phyloP scores from a whole-genome alignment of 2,329 filamentous ascomycete species.

The Ophiostoma sp. region DNA sequence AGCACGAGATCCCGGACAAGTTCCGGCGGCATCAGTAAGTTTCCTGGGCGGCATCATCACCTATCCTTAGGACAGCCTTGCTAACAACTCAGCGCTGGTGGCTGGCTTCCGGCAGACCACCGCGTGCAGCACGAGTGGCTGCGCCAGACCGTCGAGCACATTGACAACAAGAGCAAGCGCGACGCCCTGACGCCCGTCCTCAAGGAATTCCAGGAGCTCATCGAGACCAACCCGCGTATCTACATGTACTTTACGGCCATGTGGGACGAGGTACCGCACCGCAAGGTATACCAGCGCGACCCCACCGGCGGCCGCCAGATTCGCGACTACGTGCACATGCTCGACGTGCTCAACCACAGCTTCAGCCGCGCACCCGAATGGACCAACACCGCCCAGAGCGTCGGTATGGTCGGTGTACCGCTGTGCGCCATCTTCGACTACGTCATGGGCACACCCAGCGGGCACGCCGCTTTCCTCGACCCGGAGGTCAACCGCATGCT shows the following conservation, averaged over 20 bases:
- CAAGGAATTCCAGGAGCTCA: constrained; percentile 64
- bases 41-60: background rate
- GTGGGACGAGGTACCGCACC: constrained; percentile 66
- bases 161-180: constrained; percentile 48
- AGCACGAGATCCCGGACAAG: constrained; percentile 52
- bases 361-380: constrained; percentile 53
- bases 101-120: constrained; percentile 65
- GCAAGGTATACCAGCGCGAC: constrained; percentile 60
- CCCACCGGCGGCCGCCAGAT: constrained; percentile 64
- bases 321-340: constrained; percentile 66
- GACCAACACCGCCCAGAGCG: constrained; percentile 53
- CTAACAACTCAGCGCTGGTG: constrained; percentile 46
- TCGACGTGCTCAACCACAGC: constrained; percentile 64
- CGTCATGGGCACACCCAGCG: constrained; percentile 56
- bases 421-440: constrained; percentile 57
- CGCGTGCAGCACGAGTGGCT: constrained; percentile 65
- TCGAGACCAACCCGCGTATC: constrained; percentile 63
- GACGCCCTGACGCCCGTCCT: constrained; percentile 60
- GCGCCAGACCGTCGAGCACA: constrained; percentile 54
- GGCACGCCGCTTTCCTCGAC: constrained; percentile 56
- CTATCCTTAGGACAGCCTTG: background rate
- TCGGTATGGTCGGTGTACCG: constrained; percentile 56
- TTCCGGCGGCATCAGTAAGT: constrained; percentile 49
- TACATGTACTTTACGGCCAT: constrained; percentile 68
- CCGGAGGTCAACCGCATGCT: constrained; percentile 55